Base-by-base conservation (phyloP, 2,329 filamentous ascomycete species). In the Curvularia sp. region DNA sequence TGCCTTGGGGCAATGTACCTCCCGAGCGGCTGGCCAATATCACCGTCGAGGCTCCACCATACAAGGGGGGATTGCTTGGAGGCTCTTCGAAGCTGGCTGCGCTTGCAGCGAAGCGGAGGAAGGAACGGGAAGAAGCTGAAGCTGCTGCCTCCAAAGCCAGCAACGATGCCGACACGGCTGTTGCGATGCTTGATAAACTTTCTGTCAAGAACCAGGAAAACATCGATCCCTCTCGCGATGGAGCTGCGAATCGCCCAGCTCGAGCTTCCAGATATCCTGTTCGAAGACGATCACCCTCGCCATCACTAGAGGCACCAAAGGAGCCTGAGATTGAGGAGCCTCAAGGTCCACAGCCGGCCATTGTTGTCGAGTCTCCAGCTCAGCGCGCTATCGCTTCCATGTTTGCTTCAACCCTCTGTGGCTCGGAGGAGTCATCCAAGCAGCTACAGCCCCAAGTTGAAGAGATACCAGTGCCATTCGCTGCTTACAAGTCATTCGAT, bases 61-160 rank as follows among this genome's bases (percentile, higher is more conserved):
- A 85, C 53, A 81, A 80, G 48, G 85, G 88, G 18, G 89, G 92
- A 2, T 82, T 99, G 0, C 78, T 97, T 2, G 96, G 95, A 30
- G 96, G 95, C 33, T 85, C 87, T 8, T 84, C 94, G 5, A 99
- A 99, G 71, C 82, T 99, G 46, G 94, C 96, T 68, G 92, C 92
- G 48, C 81, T 99, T 42, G 93, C 94, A 51, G 92, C 92, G 33
- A 90, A 91, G 53, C 85, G 93, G 28, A 93, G 93, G 75, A 93
- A 91, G 78, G 96, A 93, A 76, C 88, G 88, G 13, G 88, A 88
- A 30, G 88, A 89, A 39, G 88, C 85, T 67, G 80, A 74, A 49
- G 71, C 73, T 38, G 63, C 55, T 18, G 55, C 66, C 24, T 30
- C 66, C 13, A 53, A 46, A 41, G 49, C 63, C 30, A 66, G 52